Evolutionary conservation across 345 rosid genomes (phyloP).

Genomic region (Salix dunnii): DNA sequence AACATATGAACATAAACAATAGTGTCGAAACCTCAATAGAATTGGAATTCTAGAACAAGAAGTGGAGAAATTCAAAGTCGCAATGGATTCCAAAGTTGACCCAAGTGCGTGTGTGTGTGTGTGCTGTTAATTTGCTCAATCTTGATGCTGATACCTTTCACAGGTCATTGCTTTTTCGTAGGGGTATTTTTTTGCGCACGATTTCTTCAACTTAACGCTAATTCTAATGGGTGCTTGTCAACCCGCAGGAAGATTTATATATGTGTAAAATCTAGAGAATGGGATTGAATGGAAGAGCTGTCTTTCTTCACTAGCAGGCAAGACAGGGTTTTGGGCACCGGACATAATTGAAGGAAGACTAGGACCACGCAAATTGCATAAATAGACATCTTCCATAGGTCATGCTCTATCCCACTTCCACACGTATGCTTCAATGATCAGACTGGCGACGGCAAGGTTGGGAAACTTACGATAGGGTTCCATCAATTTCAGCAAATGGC

Average conservation of each 20-base stretch:
- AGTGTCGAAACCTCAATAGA: not conserved
- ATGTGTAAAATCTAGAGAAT: not conserved
- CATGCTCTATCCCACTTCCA: conserved; percentile 16
- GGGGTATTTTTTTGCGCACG: conserved; percentile 4
- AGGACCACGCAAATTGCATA: conserved; percentile 9
- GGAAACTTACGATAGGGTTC: conserved; percentile 12
- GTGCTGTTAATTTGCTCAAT: not conserved
- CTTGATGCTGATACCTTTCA: conserved; percentile 14
- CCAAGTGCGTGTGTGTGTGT: not conserved
- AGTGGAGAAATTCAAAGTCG: conserved; percentile 28
- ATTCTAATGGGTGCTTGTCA: conserved; percentile 24
- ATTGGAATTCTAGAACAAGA: conserved; percentile 17
- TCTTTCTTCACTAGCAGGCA: conserved; percentile 10
- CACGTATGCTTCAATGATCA: conserved; percentile 28
- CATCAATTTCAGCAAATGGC: conserved; percentile 18
- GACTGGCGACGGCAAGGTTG: conserved; percentile 17
- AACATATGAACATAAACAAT: not conserved
- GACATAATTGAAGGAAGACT: not conserved
- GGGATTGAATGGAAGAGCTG: not conserved
- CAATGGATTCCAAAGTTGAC: conserved; percentile 48
- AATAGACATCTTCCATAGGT: not conserved
- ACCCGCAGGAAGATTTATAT: conserved; percentile 11
- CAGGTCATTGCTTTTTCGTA: conserved; percentile 3
- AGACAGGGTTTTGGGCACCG: not conserved
- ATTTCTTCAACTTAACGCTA: conserved; percentile 33